Conservation (phyloP, 192 early-diverging fungal species). For the Hyaloraphidium curvatum region DNA sequence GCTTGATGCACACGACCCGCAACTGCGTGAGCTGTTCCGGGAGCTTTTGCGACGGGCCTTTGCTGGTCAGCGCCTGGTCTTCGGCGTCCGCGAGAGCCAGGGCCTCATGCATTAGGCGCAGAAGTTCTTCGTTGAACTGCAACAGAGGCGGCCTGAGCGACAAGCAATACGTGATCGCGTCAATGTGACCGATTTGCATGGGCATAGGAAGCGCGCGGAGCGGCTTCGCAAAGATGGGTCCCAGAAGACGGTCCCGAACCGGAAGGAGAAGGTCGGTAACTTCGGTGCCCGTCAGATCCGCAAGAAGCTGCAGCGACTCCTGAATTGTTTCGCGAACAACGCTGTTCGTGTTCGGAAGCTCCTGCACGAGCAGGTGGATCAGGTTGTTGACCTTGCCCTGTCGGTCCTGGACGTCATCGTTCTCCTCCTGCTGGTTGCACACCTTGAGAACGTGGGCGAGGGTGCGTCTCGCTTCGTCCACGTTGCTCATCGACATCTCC, state of each 20-base stretch:
- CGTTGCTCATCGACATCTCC: constrained; percentile 53
- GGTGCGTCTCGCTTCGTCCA: constrained; percentile 49
- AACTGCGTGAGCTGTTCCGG: constrained; percentile 63
- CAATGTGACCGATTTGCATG: constrained; percentile 97
- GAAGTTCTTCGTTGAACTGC: constrained; percentile 78
- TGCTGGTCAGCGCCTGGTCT: constrained; percentile 80
- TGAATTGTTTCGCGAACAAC: constrained; percentile 80
- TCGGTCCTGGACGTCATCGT: constrained; percentile 11
- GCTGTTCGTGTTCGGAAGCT: constrained; percentile 77
- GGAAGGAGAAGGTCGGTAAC: constrained; percentile 71
- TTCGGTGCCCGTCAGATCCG: constrained; percentile 51
- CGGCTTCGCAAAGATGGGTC: constrained; percentile 91
- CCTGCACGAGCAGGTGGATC: constrained; percentile 60
- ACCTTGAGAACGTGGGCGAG: constrained; percentile 52
- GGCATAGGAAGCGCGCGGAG: constrained; percentile 82
- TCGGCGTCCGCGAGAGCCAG: constrained; percentile 89
- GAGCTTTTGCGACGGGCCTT: constrained; percentile 63
- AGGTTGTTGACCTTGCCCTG: constrained; percentile 52
- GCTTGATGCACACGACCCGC: constrained; percentile 88
- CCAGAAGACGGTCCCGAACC: constrained; percentile 62
- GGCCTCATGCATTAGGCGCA: constrained; percentile 74
- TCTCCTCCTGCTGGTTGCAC: constrained; percentile 18
- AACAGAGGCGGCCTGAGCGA: constrained; percentile 69
- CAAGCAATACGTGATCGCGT: constrained; percentile 94
- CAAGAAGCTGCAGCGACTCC: constrained; percentile 55